Conservation (phyloP, 2,329 filamentous ascomycete genomes). For the Colletotrichum endophyticum region DNA sequence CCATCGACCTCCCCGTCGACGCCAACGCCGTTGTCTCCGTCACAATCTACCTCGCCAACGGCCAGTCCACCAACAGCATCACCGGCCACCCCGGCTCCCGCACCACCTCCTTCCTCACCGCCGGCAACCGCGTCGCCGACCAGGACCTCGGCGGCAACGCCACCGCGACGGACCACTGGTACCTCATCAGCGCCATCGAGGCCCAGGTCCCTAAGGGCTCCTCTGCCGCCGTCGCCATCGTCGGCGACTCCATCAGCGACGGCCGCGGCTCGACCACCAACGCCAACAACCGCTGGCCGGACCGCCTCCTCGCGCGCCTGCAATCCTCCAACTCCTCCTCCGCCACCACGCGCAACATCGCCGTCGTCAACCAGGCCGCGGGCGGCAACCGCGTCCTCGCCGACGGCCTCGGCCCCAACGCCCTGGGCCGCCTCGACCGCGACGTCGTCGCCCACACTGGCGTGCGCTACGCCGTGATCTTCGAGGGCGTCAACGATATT, state of each 20-base stretch:
- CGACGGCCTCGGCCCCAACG: constrained; percentile 65
- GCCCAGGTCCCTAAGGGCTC: constrained; percentile 45
- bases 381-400: constrained; percentile 66
- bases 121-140: constrained; percentile 54
- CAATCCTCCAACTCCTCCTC: constrained; percentile 27
- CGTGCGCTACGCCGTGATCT: constrained; percentile 61
- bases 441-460: constrained; percentile 63
- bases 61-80: constrained; percentile 58
- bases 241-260: constrained; percentile 73
- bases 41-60: constrained; percentile 61
- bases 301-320: constrained; percentile 48
- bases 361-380: constrained; percentile 65
- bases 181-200: constrained; percentile 63
- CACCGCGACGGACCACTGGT: constrained; percentile 54
- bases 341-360: constrained; percentile 41
- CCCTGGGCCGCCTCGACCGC: constrained; percentile 60
- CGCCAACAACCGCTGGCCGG: constrained; percentile 55
- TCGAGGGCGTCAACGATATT: constrained; percentile 70
- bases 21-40: constrained; percentile 56
- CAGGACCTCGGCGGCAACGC: constrained; percentile 37
- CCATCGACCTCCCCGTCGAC: constrained; percentile 54
- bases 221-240: constrained; percentile 52
- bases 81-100: constrained; percentile 67
- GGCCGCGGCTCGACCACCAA: constrained; percentile 65
- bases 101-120: constrained; percentile 58